Evolutionary conservation across 2,329 filamentous ascomycete genomes (phyloP), one percentile per base, ranked within the genome.

Genomic region (Fusarium luffae): DNA sequence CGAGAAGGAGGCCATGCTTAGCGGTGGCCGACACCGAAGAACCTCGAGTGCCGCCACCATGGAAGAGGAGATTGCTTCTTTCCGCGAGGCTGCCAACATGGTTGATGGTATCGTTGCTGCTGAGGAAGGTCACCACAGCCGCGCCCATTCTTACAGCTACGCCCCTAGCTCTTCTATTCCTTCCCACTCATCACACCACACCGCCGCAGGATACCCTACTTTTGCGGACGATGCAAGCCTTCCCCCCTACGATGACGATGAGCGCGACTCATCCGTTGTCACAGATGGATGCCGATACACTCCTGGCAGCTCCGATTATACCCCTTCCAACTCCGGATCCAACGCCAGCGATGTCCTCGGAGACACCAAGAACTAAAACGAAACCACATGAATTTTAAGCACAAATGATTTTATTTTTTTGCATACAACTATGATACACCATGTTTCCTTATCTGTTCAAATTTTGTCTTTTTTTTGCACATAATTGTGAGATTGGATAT

Each of bases 31-130:
- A 54, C 54, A 63, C 51, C 55, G 66, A 51, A 47, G 62, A 68
- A 41, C 62, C 14, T 69, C 66, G 6, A 63, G 57, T 54, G 55
- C 69, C 51, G 79, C 71, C 13, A 81, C 81, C 5, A 83, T 86
- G 80, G 82, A 84, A 67, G 80, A 85, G 69, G 84, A 85, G 71
- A 80, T 86, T 66, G 81, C 83, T 5, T 78, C 81, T 50, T 83
- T 86, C 74, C 80, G 84, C 4, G 79, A 79, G 52, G 84, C 81
- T 4, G 83, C 83, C 9, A 78, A 79, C 8, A 77, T 85, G 46
- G 82, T 86, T 1, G 81, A 81, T 42, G 80, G 82, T 42, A 78
- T 86, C 54, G 79, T 86, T 23, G 77, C 81, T 8, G 82, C 80
- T 3, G 83, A 84, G 58, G 82, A 84, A 65, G 80, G 78, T 21